phyloP scores from a whole-genome alignment of 2,329 filamentous ascomycete species.

The Pyricularia grisea region DNA sequence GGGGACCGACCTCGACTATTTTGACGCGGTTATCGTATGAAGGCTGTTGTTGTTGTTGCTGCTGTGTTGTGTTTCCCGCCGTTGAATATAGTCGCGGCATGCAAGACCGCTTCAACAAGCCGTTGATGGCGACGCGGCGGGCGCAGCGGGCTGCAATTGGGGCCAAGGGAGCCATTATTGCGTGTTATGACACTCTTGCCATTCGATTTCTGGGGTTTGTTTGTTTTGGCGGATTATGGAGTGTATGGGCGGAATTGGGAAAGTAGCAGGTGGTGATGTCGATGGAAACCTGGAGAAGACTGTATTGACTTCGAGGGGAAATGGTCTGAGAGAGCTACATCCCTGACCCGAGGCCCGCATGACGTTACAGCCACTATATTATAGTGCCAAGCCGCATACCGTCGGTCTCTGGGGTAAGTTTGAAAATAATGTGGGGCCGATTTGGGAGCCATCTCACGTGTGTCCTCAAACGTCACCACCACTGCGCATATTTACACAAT shows the following conservation, averaged over 20 bases:
- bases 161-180: background rate
- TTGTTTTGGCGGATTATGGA: background rate
- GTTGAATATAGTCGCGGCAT: background rate
- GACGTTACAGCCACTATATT: background rate
- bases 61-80: background rate
- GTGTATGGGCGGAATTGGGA: background rate
- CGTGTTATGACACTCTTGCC: background rate
- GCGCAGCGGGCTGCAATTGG: background rate
- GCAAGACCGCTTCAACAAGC: background rate
- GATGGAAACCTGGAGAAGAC: background rate
- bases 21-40: constrained; percentile 9
- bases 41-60: background rate
- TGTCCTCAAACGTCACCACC: background rate
- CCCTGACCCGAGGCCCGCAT: background rate
- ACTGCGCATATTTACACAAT: background rate
- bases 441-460: background rate
- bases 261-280: background rate
- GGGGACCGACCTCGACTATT: constrained; percentile 75
- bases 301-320: background rate
- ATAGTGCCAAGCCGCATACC: background rate
- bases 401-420: background rate
- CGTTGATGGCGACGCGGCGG: background rate
- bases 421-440: background rate
- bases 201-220: background rate
- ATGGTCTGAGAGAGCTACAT: background rate